Evolutionary conservation across 805 yeast genomes (phyloP).

Genomic region (Kregervanrija delftensis): DNA sequence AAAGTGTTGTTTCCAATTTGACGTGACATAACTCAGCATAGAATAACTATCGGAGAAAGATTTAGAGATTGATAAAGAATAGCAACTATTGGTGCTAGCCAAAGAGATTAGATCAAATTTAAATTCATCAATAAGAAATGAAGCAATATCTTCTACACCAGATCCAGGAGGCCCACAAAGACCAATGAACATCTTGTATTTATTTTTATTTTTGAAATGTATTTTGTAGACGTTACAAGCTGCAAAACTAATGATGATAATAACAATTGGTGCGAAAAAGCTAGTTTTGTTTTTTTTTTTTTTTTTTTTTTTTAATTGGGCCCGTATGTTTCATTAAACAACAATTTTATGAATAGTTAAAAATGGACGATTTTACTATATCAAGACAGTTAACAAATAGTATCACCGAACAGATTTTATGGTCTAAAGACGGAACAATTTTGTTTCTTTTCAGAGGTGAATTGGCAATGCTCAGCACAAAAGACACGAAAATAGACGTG

Average conservation of each 20-base stretch:
- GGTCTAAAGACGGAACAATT: conserved; percentile 13
- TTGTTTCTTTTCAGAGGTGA: conserved; percentile 4
- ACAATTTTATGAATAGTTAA: too few relatives aligned
- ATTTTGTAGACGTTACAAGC: background rate
- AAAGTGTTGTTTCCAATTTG: conserved; percentile 54
- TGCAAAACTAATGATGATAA: background rate
- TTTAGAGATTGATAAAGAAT: background rate
- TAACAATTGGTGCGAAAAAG: background rate
- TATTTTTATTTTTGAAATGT: background rate
- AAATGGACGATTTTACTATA: too few relatives aligned
- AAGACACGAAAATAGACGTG: background rate
- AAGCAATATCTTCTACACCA: conserved; percentile 58
- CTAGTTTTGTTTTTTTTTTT: background rate
- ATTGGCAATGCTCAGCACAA: background rate
- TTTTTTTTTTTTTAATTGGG: background rate
- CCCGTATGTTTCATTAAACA: too few relatives aligned
- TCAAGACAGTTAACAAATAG: too few relatives aligned
- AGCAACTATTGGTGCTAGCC: conserved; percentile 8
- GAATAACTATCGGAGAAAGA: conserved; percentile 25
- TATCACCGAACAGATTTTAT: conserved; percentile 3
- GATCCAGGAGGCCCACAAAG: conserved; percentile 62
- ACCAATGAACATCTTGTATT: conserved; percentile 59
- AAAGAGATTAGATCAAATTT: conserved; percentile 38
- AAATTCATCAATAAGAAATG: conserved; percentile 40
- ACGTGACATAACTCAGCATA: conserved; percentile 55